Evolutionary conservation across 768 basidiomycete genomes (phyloP), one percentile per base, ranked within the genome.

Genomic region (Lyophyllum shimeji): DNA sequence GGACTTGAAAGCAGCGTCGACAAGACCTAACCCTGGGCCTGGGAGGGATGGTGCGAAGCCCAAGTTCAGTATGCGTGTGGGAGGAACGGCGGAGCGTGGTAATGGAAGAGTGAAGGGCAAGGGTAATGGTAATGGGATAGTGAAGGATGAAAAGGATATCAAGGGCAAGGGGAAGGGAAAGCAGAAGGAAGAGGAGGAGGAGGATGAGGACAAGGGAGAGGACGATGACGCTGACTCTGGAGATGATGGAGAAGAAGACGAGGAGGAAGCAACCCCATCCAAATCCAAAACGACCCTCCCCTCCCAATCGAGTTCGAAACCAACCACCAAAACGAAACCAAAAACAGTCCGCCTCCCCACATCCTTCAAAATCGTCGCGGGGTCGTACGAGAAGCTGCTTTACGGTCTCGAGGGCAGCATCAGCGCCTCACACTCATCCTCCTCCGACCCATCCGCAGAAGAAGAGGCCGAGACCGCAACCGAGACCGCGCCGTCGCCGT

Each of bases 361-460:
- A 0, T 82, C 85, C 2, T 98, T 97, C 79, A 88, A 92, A 71
- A 72, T 98, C 60, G 77, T 98, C 23, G 91, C 88, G 0, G 97
- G 97, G 0, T 93, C 95, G 17, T 99, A 98, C 71, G 97, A 99
- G 76, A 97, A 95, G 65, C 78, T 98, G 15, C 80, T 99, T 17
- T 98, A 97, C 63, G 95, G 95, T 12, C 76, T 97, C 17, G 82
- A 93, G 56, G 93, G 89, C 33, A 76, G 82, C 0, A 73, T 83
- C 17, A 53, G n/a, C n/a, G n/a, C n/a, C n/a, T n/a, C 68, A 31
- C 24, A 48, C 27, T 9, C 47, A 15, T n/a, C 39, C 34, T n/a
- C 50, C 1, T 2, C 33, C 3, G 24, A 13, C 23, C 29, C 57
- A 7, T 8, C 17, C 27, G 8, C 34, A 37, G 34, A 37, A 8